Evolutionary conservation across 345 rosid species (phyloP).

Genomic region (Murraya paniculata): DNA sequence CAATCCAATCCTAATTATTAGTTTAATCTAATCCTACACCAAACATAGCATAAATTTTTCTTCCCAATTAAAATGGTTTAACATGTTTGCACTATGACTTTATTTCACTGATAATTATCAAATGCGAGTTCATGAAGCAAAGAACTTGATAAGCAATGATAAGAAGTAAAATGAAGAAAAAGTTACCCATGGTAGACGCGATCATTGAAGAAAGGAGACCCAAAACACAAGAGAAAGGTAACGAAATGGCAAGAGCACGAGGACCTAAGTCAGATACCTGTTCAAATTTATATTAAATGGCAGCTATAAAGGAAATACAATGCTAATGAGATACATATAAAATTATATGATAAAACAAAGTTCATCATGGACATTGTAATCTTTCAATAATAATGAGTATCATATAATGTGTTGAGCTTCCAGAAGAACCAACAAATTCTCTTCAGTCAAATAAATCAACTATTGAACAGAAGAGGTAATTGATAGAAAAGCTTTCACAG

Average conservation of each 20-base stretch:
- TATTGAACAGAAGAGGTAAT: background rate
- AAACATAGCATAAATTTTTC: background rate
- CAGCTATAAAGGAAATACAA: background rate
- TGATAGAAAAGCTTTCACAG: background rate
- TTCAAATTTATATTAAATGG: constrained; percentile 7
- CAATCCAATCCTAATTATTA: no score
- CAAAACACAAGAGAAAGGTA: constrained; percentile 48
- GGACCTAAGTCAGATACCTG: constrained; percentile 46
- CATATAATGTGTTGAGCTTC: background rate
- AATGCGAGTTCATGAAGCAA: background rate
- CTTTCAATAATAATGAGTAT: background rate
- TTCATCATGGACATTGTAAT: background rate
- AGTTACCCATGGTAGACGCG: constrained; percentile 50
- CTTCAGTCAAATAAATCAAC: background rate
- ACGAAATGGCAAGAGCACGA: constrained; percentile 45
- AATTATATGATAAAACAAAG: background rate
- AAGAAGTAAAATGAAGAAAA: background rate
- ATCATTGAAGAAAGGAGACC: constrained; percentile 56
- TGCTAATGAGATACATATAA: background rate
- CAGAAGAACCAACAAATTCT: background rate
- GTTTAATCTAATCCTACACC: no score
- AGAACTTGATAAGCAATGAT: constrained; percentile 1
- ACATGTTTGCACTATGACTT: background rate
- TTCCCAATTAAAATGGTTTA: background rate
- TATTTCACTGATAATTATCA: background rate